phyloP scores from a whole-genome alignment of 1,284 basidiomycete genomes.

The Tylopilus sp. region DNA sequence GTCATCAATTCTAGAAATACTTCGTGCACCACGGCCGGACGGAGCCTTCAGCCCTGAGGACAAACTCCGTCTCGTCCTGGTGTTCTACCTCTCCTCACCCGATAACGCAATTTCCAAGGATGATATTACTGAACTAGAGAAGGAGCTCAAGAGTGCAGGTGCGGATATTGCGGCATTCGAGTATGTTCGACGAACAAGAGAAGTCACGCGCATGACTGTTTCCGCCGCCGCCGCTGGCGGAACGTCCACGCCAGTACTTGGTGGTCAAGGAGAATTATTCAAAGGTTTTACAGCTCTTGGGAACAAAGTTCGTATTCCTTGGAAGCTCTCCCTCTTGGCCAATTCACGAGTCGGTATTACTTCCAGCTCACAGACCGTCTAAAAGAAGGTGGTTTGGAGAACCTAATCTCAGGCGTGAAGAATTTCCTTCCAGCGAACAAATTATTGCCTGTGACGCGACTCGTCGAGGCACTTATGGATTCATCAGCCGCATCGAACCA shows the following conservation, averaged over 20 bases:
- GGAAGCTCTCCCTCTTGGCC: slow-evolving; percentile 1
- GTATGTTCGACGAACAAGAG: slow-evolving; percentile 89
- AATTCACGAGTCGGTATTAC: neutral
- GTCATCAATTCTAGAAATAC: slow-evolving; percentile 77
- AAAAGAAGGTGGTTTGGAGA: slow-evolving; percentile 93
- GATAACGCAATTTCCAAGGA: slow-evolving; percentile 82
- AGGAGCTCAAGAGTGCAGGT: slow-evolving; percentile 78
- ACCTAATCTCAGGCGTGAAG: slow-evolving; percentile 95
- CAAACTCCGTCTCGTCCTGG: slow-evolving; percentile 90
- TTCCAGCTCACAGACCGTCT: slow-evolving; percentile 84
- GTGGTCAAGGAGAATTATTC: slow-evolving; percentile 77
- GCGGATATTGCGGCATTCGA: slow-evolving; percentile 85
- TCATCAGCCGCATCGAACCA: slow-evolving; percentile 89
- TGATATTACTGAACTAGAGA: slow-evolving; percentile 85
- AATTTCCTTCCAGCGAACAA: slow-evolving; percentile 98
- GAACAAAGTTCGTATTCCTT: slow-evolving; percentile 64
- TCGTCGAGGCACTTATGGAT: slow-evolving; percentile 97
- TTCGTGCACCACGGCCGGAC: slow-evolving; percentile 67
- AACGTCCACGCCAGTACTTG: slow-evolving; percentile 74
- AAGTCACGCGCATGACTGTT: slow-evolving; percentile 89
- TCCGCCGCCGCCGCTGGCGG: slow-evolving; percentile 60
- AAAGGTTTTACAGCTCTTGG: slow-evolving; percentile 92
- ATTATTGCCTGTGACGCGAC: slow-evolving; percentile 86
- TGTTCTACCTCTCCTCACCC: slow-evolving; percentile 88
- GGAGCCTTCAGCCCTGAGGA: slow-evolving; percentile 74